These are phyloP conservation scores for Kwoniella sp. DNA, from an alignment of 768 basidiomycete genomes.

Conservation along the genomic window DNA sequence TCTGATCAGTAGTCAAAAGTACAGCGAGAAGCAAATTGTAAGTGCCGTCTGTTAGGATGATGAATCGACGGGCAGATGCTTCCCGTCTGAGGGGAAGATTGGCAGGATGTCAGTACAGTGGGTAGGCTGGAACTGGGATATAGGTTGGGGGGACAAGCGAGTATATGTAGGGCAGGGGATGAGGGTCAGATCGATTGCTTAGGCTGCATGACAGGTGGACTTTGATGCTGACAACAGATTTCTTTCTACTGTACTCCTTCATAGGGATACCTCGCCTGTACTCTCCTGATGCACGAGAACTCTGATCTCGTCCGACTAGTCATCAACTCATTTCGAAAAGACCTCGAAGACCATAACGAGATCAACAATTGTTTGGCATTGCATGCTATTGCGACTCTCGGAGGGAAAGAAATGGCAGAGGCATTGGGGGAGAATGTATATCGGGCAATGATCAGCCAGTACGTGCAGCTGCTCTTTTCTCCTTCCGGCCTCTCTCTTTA, in stretches of 20 bases:
- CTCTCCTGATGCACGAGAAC: conserved; percentile 97
- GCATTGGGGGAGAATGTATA: conserved; percentile 91
- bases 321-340: conserved; percentile 97
- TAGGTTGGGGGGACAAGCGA: no score
- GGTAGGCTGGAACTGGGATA: no score
- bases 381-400: conserved; percentile 97
- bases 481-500: neutral
- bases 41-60: no score
- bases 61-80: no score
- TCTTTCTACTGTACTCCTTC: neutral
- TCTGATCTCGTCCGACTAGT: conserved; percentile 94
- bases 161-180: no score
- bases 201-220: no score
- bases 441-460: conserved; percentile 92
- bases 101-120: no score
- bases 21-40: conserved; percentile 98
- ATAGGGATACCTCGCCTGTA: conserved; percentile 96
- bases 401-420: conserved; percentile 98
- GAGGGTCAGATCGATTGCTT: no score
- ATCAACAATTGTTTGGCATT: conserved; percentile 93
- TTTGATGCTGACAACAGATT: no score
- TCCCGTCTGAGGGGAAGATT: no score
- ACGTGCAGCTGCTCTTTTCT: conserved; percentile 47
- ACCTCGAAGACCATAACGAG: conserved; percentile 90
- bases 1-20: conserved; percentile 89